phyloP scores from a whole-genome alignment of 805 yeast species.

The Hanseniaspora valbyensis region DNA sequence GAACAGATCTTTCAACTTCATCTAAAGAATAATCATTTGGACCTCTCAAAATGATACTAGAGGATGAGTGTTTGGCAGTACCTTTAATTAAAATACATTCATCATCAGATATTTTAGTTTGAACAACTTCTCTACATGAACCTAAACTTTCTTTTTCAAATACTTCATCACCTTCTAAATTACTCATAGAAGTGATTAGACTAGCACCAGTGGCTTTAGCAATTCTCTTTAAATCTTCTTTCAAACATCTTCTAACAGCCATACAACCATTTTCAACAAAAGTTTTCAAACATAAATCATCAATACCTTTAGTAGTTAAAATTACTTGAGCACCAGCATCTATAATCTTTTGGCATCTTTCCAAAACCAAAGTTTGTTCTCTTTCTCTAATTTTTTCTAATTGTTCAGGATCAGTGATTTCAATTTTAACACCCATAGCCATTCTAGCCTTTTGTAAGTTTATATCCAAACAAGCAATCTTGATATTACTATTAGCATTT shows the following conservation, averaged over 20 bases:
- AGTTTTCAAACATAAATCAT: conserved; percentile 80
- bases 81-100: conserved; percentile 91
- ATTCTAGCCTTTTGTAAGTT: conserved; percentile 90
- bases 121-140: conserved; percentile 78
- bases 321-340: conserved; percentile 88
- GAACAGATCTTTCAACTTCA: conserved; percentile 96
- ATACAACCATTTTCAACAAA: conserved; percentile 84
- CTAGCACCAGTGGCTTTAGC: conserved; percentile 98
- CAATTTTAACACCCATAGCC: conserved; percentile 97
- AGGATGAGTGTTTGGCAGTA: conserved; percentile 79
- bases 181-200: conserved; percentile 71
- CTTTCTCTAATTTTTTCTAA: conserved; percentile 83
- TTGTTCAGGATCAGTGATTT: conserved; percentile 94
- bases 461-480: conserved; percentile 79
- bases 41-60: conserved; percentile 88
- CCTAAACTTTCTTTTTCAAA: conserved; percentile 81
- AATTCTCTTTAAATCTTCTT: conserved; percentile 90
- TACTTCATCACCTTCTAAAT: conserved; percentile 90
- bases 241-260: conserved; percentile 95
- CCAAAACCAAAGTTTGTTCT: conserved; percentile 75
- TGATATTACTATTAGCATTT: conserved; percentile 40
- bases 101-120: conserved; percentile 86
- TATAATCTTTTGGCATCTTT: conserved; percentile 69
- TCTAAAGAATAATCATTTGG: conserved; percentile 90
- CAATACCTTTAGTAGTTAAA: conserved; percentile 88